A percentile compares a stretch with the other conserved stretches of the same genome.
phyloP scores from a whole-genome alignment of 768 basidiomycete genomes.

The Tulasnella sp. region DNA sequence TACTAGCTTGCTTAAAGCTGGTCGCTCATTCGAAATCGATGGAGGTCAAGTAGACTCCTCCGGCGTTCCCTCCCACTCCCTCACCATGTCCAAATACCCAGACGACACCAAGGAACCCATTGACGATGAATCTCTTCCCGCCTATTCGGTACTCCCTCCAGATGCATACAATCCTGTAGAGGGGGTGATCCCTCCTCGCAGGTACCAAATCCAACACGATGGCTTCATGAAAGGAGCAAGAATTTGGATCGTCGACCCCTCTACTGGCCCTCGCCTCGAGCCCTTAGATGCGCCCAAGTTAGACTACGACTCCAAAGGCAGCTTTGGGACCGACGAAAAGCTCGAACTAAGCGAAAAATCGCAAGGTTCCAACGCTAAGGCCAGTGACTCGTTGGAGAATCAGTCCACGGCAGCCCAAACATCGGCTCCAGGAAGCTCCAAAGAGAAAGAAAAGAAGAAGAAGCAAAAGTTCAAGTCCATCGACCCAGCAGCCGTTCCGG shows the following conservation, averaged over 20 bases:
- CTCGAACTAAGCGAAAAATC: not conserved
- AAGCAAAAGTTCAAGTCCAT: not conserved
- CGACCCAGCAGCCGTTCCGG: not conserved
- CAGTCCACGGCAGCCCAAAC: not conserved
- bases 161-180: not conserved
- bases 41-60: too few species aligned
- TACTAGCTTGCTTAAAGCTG: too few species aligned
- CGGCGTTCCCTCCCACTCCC: too few species aligned
- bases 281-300: not conserved
- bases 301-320: not conserved
- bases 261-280: not conserved
- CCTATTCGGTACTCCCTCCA: not conserved
- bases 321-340: not conserved
- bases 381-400: too few species aligned
- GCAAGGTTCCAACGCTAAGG: not conserved
- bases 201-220: not conserved
- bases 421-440: not conserved
- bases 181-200: not conserved
- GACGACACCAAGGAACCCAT: not conserved
- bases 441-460: not conserved
- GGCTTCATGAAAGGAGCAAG: not conserved
- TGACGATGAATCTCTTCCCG: not conserved
- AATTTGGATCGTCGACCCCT: not conserved
- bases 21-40: too few species aligned
- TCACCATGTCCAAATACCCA: not conserved